Base-by-base conservation (phyloP, 108 stramenopile genomes). In the Aurantiochytrium sp. region DNA sequence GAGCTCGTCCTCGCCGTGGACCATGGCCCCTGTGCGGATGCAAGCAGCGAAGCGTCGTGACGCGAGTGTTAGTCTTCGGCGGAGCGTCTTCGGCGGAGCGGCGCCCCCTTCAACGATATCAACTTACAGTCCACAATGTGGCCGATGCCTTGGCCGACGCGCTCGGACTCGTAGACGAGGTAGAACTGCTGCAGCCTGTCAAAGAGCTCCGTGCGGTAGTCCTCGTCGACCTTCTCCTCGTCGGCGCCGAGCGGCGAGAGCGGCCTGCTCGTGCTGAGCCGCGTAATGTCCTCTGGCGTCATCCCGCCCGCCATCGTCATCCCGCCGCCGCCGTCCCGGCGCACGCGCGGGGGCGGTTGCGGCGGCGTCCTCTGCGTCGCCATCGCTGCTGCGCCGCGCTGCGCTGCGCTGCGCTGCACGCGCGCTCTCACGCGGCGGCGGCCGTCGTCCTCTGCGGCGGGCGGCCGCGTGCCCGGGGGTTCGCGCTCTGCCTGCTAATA, bases 211-310 rank as follows among this genome's bases (percentile, higher is more conserved):
- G 73, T 48, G 3, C 73, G 39, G 21, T 37, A 15, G 27, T 81
- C 73, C 45, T 81, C 73, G n/a, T 81, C 73, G 24, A 48, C 73
- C 45, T 81, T 41, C 73, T 81, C 45, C 73, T 81, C 73, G 24
- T 81, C 59, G 22, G 1, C 73, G 42, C 73, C 73, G n/a, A 81
- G 45, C 6, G 73, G 73, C 39, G 73, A 81, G 19, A 81, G 45
- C n/a, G 73, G 19, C 3, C 8, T 42, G 12, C 10, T 12, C 12
- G 45, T 12, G 73, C 39, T 37, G 42, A 81, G 19, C 19, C 73
- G 36, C 21, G 21, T 48, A 41, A 81, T 48, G 45, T 81, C 42
- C 73, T 81, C 73, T 17, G 39, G 42, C n/a, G 73, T 39, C 36
- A 65, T 6, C 27, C 32, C 59, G 2, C 22, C 10, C 34, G 59